Percentiles rank a stretch among this genome's conserved stretches.
These are phyloP conservation scores for Vigna nakashimae DNA, from an alignment of 306 rosid species.

Conservation along the genomic window DNA sequence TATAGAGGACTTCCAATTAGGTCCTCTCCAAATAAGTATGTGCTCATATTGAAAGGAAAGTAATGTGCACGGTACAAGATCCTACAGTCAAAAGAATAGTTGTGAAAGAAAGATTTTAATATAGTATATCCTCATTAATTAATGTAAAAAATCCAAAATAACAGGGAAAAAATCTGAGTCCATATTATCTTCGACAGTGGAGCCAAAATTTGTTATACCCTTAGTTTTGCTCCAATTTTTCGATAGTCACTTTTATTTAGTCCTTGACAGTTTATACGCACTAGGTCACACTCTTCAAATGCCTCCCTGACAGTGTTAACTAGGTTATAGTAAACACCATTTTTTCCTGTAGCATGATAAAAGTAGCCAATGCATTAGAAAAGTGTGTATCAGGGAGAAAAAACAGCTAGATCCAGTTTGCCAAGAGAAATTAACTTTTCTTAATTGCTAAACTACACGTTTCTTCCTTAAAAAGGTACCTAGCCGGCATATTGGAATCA, in stretches of 20 bases:
- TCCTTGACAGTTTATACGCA: slow-evolving; percentile 89
- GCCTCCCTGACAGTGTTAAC: slow-evolving; percentile 80
- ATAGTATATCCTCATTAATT: slow-evolving; percentile 2
- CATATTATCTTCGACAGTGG: slow-evolving; percentile 35
- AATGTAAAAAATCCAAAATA: background rate
- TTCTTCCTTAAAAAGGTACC: slow-evolving; percentile 54
- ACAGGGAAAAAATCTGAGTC: background rate
- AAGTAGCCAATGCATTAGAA: background rate
- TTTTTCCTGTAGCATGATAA: slow-evolving; percentile 70
- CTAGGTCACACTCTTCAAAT: slow-evolving; percentile 91
- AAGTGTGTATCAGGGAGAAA: slow-evolving; percentile 7
- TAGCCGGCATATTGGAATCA: slow-evolving; percentile 83
- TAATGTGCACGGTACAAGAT: slow-evolving; percentile 93
- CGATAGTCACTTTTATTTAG: slow-evolving; percentile 85
- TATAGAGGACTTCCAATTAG: slow-evolving; percentile 71
- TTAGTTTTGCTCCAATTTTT: slow-evolving; percentile 91
- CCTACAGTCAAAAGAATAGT: slow-evolving; percentile 61
- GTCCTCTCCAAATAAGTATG: slow-evolving; percentile 93
- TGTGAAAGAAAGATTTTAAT: slow-evolving; percentile 35
- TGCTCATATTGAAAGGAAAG: slow-evolving; percentile 83
- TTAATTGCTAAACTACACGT: slow-evolving; percentile 9
- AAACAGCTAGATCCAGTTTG: slow-evolving; percentile 31
- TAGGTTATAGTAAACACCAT: slow-evolving; percentile 81
- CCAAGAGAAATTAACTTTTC: slow-evolving; percentile 18
- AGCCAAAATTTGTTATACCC: slow-evolving; percentile 58